Base-by-base conservation (phyloP, 2,329 filamentous ascomycete genomes). In the Fusarium sp. region DNA sequence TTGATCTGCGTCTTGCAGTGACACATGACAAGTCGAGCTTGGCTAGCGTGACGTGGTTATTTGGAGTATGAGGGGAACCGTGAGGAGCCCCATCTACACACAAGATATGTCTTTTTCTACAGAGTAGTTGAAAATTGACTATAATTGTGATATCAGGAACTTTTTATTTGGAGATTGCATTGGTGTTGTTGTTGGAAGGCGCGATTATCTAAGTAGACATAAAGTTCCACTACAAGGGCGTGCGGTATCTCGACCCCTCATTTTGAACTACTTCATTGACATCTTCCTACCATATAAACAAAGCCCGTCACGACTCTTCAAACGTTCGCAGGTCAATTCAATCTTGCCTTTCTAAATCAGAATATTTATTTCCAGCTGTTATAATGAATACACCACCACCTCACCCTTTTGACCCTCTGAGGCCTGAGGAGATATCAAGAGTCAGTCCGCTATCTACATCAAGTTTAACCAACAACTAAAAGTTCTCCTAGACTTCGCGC, bases 381-480 rank as follows among this genome's bases (percentile, higher is more conserved):
- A 20, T 20, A n/a, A 62, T 62, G 59, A 22, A 30, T 13, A 7
- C 18, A 9, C 11, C 11, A 7, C 30, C 42, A 3, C 24, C 59
- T 14, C 76, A 77, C 41, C 76, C 75, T 1, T 71, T 77, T 40
- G 75, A 77, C 46, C 76, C 75, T 56, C 65, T 77, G 24, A 48
- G 42, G 24, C 71, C 75, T 6, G 65, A 70, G 12, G 76, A 77
- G 54, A 77, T 77, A 4, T 69, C 70, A 0, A 68, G 57, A 63
- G 75, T 67, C 37, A 52, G 64, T 58, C 11, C 3, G 12, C n/a
- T 1, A 6, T 13, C 2, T 13, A 32, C 6, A 5, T 6, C 9
- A 34, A 4, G 7, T 13, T 10, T 4, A 10, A n/a, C 14, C 18
- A 5, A 12, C 8, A 22, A 29, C 18, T 11, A 30, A 22, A 11